Conservation (phyloP, 2,329 filamentous ascomycete species). For the Trematosphaeria pertusa region DNA sequence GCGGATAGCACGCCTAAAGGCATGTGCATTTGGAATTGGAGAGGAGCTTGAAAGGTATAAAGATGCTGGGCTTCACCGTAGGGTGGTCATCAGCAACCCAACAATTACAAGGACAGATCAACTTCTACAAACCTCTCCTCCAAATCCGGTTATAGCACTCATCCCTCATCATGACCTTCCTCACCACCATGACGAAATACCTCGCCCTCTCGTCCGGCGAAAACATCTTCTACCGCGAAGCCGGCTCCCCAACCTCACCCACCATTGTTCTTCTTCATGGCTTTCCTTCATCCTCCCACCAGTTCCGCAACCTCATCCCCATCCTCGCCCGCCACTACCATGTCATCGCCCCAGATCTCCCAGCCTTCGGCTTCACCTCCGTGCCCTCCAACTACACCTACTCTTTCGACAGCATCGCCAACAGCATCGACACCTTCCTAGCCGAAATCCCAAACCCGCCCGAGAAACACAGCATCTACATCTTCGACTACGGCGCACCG, state of each 20-base stretch:
- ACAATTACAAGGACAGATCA: no score
- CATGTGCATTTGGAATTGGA: constrained; percentile 2
- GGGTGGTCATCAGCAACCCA: no score
- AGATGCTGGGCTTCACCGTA: no score
- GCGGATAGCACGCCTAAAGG: background rate
- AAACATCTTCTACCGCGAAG: constrained; percentile 50
- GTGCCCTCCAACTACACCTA: constrained; percentile 56
- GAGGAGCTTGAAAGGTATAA: background rate
- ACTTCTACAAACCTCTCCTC: no score
- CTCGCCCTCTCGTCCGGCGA: constrained; percentile 28
- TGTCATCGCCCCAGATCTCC: constrained; percentile 65
- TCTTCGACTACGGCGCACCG: constrained; percentile 70
- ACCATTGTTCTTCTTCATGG: constrained; percentile 56
- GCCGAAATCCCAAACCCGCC: constrained; percentile 53
- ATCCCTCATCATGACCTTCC: constrained; percentile 18
- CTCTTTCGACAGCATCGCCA: constrained; percentile 61
- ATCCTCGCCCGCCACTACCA: constrained; percentile 52
- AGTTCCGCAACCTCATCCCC: constrained; percentile 56
- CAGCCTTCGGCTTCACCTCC: constrained; percentile 66
- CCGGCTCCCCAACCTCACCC: constrained; percentile 41
- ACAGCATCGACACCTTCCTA: constrained; percentile 58
- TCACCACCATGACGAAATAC: constrained; percentile 22
- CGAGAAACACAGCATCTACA: constrained; percentile 61
- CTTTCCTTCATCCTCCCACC: constrained; percentile 55
- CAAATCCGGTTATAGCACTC: no score